These are phyloP conservation scores for Lepidium africanum DNA, from an alignment of 345 rosid genomes.

Conservation along the genomic window DNA sequence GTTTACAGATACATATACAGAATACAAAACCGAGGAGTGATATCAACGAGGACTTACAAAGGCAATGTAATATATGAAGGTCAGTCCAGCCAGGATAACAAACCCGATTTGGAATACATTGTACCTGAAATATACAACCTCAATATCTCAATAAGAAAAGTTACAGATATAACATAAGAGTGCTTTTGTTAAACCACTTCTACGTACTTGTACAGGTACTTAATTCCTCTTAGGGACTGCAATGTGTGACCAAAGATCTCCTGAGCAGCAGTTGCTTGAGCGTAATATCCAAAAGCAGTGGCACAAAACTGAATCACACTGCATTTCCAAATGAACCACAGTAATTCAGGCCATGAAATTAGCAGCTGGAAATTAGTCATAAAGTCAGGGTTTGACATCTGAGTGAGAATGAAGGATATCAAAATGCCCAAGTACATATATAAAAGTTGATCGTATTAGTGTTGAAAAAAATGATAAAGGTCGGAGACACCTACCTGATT, in stretches of 20 bases:
- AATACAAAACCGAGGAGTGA: background rate
- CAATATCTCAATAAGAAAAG: background rate
- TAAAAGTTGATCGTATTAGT: no score
- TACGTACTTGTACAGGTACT: slow-evolving; percentile 88
- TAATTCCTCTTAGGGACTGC: slow-evolving; percentile 94
- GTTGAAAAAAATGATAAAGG: background rate
- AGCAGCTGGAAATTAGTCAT: background rate
- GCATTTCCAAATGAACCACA: slow-evolving; percentile 28
- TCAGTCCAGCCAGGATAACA: slow-evolving; percentile 70
- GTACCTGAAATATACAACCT: slow-evolving; percentile 45
- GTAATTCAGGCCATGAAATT: background rate
- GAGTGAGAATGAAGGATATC: background rate
- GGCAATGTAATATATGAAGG: slow-evolving; percentile 73
- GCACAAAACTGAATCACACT: slow-evolving; percentile 97
- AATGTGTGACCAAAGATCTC: slow-evolving; percentile 98
- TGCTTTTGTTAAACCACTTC: background rate
- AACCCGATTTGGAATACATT: slow-evolving; percentile 90
- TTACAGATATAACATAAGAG: background rate
- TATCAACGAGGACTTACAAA: slow-evolving; percentile 48
- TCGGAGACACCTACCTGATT: slow-evolving; percentile 51
- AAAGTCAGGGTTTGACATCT: background rate
- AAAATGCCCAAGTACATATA: background rate
- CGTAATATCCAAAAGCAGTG: slow-evolving; percentile 94
- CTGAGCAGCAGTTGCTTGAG: slow-evolving; percentile 98
- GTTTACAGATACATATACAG: background rate